Conservation (phyloP, 2,329 filamentous ascomycete genomes). For the Talaromyces marneffei region DNA sequence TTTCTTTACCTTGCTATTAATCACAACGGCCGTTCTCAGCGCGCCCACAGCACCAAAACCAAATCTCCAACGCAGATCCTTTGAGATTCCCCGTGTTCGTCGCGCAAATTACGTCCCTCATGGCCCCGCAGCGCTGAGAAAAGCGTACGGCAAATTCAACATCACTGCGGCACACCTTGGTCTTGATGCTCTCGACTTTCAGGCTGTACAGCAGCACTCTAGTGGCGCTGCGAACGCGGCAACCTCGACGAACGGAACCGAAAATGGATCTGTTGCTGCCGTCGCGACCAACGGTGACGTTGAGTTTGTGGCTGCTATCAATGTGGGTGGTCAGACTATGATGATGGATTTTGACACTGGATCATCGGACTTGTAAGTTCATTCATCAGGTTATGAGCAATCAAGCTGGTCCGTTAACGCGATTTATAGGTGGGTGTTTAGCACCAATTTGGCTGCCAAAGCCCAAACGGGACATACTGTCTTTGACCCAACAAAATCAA, state of each 20-base stretch:
- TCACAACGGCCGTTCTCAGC: constrained; percentile 30
- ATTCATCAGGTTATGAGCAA: too few relatives aligned
- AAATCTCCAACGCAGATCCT: constrained; percentile 42
- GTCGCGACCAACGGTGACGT: constrained; percentile 61
- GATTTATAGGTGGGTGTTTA: constrained; percentile 60
- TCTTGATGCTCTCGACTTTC: constrained; percentile 31
- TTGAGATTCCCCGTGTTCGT: constrained; percentile 55
- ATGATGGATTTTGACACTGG: constrained; percentile 72
- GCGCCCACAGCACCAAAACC: constrained; percentile 24
- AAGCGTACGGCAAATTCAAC: constrained; percentile 63
- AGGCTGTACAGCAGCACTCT: constrained; percentile 22
- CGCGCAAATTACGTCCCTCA: constrained; percentile 54
- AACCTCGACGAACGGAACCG: neutral
- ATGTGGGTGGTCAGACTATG: constrained; percentile 62
- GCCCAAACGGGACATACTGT: constrained; percentile 49
- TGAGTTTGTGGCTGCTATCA: constrained; percentile 65
- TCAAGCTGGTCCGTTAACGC: neutral
- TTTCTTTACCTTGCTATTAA: constrained; percentile 23
- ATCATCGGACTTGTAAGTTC: constrained; percentile 59
- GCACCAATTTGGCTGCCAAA: constrained; percentile 48
- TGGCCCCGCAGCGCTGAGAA: constrained; percentile 58
- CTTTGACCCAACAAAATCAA: constrained; percentile 51
- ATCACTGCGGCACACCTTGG: constrained; percentile 44
- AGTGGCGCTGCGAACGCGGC: constrained; percentile 14
- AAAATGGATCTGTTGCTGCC: constrained; percentile 26